Evolutionary conservation across 2,329 filamentous ascomycete species (phyloP), one percentile per base, ranked within the genome.

Genomic region (Phoma sp.): DNA sequence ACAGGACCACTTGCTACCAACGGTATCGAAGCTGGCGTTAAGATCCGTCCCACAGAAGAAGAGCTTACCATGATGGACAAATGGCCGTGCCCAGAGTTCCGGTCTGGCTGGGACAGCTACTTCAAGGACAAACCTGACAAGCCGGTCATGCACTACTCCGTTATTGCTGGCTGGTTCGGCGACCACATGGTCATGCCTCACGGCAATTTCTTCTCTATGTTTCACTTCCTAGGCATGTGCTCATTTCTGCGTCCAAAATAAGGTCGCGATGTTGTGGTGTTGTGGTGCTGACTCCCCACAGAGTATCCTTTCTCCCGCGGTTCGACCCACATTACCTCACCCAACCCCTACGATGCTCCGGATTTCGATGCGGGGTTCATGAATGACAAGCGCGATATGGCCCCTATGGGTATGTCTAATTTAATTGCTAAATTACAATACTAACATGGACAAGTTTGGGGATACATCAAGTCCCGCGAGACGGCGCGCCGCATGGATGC

Each of bases 41-140:
- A 93, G 80, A 83, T 92, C 66, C 82, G 90, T 2, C 90, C 90
- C 0, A 90, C 84, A 0, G 80, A 85, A 56, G 77, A 88, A 40
- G 90, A 93, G 67, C 80, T 89, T 19, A 80, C 82, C 45, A 79
- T 86, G 65, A 89, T 92, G 74, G 86, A 88, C 71, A 82, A 74
- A 6, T 91, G 90, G 88, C 89, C 90, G 0, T 91, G 85, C 43
- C 85, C 85, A 10, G 86, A 91, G 48, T 94, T 94, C 79, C 83
- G 82, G 40, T 82, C 84, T 6, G 89, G 89, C 2, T 94, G 89
- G 89, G 86, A 93, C 65, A 87, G 84, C 49, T 93, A 94, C 78
- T 94, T 93, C 76, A 89, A 91, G 79, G 77, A 93, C 71, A 92
- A 92, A 79, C 89, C 89, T 1, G 89, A 93, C 76, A 93, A 93